phyloP scores from a whole-genome alignment of 129 eudicot species.

The Flaveria robusta region DNA sequence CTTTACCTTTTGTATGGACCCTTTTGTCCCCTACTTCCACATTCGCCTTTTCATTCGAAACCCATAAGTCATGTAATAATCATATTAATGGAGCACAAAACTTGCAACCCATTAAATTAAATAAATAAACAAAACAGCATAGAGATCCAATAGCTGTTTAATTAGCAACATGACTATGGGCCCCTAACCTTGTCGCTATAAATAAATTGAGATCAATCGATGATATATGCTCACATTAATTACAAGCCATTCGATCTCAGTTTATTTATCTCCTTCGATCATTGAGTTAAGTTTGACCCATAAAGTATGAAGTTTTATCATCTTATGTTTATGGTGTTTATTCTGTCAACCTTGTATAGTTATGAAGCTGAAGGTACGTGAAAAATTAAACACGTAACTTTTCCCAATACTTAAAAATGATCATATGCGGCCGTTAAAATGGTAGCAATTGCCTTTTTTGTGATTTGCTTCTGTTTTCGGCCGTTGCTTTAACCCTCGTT shows the following conservation, averaged over 20 bases:
- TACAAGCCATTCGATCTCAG: neutral
- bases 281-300: neutral
- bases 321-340: slow-evolving; percentile 33
- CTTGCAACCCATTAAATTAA: slow-evolving; percentile 25
- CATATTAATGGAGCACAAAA: slow-evolving; percentile 4
- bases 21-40: slow-evolving; percentile 36
- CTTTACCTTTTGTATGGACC: slow-evolving; percentile 35
- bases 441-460: no score
- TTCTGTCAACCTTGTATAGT: slow-evolving; percentile 37
- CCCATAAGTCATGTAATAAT: slow-evolving; percentile 15
- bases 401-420: no score
- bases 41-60: slow-evolving; percentile 18
- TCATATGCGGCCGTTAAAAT: no score
- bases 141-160: neutral
- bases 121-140: neutral
- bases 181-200: slow-evolving; percentile 35
- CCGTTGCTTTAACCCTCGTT: no score
- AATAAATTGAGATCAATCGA: slow-evolving; percentile 6
- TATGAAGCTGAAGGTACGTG: slow-evolving; percentile 55
- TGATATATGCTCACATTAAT: slow-evolving; percentile 6
- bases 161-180: neutral
- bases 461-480: no score
- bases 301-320: slow-evolving; percentile 39
- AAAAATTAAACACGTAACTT: no score
- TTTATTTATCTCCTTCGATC: neutral